phyloP scores from a whole-genome alignment of 2,329 filamentous ascomycete genomes.

The Stachybotrys elegans region DNA sequence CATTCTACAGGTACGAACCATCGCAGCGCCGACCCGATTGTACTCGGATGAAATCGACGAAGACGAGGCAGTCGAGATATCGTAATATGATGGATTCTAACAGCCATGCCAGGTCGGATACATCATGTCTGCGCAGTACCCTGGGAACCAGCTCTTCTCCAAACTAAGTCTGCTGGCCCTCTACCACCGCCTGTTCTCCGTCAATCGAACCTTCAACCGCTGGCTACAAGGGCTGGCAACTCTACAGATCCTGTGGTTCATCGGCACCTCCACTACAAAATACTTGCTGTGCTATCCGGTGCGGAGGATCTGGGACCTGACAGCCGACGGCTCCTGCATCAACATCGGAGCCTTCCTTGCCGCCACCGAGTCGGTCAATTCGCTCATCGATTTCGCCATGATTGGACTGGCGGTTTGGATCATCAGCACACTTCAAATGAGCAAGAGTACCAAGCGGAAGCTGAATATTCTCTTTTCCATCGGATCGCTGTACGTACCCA shows the following conservation, averaged over 20 bases:
- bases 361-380: slow-evolving; percentile 1
- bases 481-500: too few relatives aligned
- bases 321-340: background rate
- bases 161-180: slow-evolving; percentile 1
- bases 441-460: background rate
- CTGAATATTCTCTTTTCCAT: background rate
- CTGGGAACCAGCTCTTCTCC: background rate
- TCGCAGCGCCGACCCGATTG: too few relatives aligned
- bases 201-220: background rate
- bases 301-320: background rate
- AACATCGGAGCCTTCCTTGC: background rate
- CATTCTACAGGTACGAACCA: too few relatives aligned
- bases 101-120: background rate
- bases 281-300: slow-evolving; percentile 2
- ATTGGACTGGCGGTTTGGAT: background rate
- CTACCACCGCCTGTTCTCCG: slow-evolving; percentile 1
- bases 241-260: background rate
- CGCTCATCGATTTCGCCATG: slow-evolving; percentile 3
- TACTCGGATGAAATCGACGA: too few relatives aligned
- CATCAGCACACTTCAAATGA: background rate
- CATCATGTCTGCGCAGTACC: background rate
- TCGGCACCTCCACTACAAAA: background rate
- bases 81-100: too few relatives aligned
- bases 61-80: too few relatives aligned
- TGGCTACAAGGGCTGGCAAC: background rate